phyloP scores from a whole-genome alignment of 495 filamentous ascomycete genomes.

The Aspergillus bridgeri region DNA sequence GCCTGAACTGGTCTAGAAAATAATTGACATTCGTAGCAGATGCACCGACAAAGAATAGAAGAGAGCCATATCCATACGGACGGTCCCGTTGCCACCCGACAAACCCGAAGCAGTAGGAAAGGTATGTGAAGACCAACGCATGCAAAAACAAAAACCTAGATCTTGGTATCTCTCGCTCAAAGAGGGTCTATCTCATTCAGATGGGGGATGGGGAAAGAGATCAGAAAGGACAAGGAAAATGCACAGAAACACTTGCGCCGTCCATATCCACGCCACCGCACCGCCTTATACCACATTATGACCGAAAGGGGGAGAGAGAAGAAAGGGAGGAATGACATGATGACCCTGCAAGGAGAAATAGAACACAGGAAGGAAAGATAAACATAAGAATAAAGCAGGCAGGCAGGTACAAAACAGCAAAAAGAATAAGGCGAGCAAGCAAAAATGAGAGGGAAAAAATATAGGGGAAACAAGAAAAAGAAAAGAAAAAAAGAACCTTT shows the following conservation, averaged over 20 bases:
- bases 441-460: constrained; percentile 20
- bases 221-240: constrained; percentile 33
- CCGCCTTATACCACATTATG: constrained; percentile 26
- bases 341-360: constrained; percentile 15
- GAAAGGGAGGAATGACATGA: constrained; percentile 24
- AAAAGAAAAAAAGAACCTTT: constrained; percentile 14
- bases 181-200: constrained; percentile 43
- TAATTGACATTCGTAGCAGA: not conserved
- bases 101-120: not conserved
- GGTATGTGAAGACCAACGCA: constrained; percentile 10
- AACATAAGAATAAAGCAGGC: constrained; percentile 18
- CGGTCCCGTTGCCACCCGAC: not conserved
- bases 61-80: constrained; percentile 3
- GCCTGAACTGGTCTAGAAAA: too few relatives aligned
- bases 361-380: constrained; percentile 24
- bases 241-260: constrained; percentile 38
- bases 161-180: constrained; percentile 49
- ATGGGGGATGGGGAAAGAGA: constrained; percentile 30
- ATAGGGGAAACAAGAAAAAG: constrained; percentile 23
- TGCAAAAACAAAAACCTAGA: constrained; percentile 25
- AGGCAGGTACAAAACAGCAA: constrained; percentile 12
- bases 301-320: constrained; percentile 29
- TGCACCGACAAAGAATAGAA: not conserved
- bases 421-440: constrained; percentile 9
- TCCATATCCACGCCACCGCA: constrained; percentile 40